phyloP scores from a whole-genome alignment of 2,329 filamentous ascomycete genomes.

The Pseudopithomyces chartarum region DNA sequence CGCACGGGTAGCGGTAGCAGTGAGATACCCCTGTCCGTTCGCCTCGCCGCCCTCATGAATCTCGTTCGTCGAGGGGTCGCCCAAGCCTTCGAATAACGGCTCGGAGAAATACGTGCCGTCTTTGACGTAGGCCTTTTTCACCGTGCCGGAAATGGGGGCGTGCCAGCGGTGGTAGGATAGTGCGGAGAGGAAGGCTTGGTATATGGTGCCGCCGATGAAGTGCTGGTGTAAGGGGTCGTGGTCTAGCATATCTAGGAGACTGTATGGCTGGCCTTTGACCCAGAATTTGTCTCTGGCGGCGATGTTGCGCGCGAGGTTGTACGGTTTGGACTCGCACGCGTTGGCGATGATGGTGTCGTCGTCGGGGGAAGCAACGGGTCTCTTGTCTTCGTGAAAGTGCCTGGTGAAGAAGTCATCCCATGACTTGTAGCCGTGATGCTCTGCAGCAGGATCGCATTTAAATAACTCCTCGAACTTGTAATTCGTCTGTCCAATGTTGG shows the following conservation, averaged over 20 bases:
- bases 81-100: slow-evolving; percentile 57
- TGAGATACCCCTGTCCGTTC: slow-evolving; percentile 68
- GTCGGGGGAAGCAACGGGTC: slow-evolving; percentile 63
- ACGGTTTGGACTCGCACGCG: slow-evolving; percentile 68
- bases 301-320: slow-evolving; percentile 57
- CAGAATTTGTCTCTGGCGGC: slow-evolving; percentile 67
- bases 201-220: slow-evolving; percentile 69
- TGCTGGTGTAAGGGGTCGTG: slow-evolving; percentile 58
- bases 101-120: slow-evolving; percentile 73
- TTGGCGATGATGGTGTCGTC: slow-evolving; percentile 64
- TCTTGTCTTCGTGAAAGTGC: slow-evolving; percentile 56
- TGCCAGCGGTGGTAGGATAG: slow-evolving; percentile 76
- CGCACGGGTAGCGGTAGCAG: slow-evolving; percentile 69
- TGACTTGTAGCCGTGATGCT: slow-evolving; percentile 65
- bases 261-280: slow-evolving; percentile 73
- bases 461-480: slow-evolving; percentile 65
- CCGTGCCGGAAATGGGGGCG: slow-evolving; percentile 66
- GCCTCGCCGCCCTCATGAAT: slow-evolving; percentile 47
- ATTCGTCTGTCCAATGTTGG: slow-evolving; percentile 21
- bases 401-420: slow-evolving; percentile 77
- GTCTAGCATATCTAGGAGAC: slow-evolving; percentile 66
- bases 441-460: slow-evolving; percentile 60
- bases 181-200: slow-evolving; percentile 72
- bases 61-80: slow-evolving; percentile 48
- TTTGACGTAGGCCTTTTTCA: slow-evolving; percentile 62